These are phyloP conservation scores for Coniochaeta sp. DNA, from an alignment of 2,329 filamentous ascomycete genomes.

Conservation along the genomic window DNA sequence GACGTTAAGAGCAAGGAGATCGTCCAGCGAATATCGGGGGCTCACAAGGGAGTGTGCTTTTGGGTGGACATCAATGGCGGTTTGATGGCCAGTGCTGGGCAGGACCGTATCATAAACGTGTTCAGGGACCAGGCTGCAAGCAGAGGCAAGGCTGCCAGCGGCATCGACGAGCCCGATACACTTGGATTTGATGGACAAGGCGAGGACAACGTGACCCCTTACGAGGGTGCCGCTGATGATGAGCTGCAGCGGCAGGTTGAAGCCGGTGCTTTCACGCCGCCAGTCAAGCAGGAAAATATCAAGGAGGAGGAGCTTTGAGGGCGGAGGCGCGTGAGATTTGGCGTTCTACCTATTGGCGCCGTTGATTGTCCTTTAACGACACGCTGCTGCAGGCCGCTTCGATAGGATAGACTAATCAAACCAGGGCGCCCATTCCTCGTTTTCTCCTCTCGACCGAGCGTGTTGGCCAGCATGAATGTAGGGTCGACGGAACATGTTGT, in stretches of 20 bases:
- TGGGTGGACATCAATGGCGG: slow-evolving; percentile 55
- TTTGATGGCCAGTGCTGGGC: slow-evolving; percentile 49
- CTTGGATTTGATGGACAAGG: background rate
- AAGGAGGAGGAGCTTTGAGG: slow-evolving; percentile 24
- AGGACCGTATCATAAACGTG: slow-evolving; percentile 45
- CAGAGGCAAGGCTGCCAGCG: slow-evolving; percentile 5
- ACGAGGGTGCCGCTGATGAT: slow-evolving; percentile 41
- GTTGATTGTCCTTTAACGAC: background rate
- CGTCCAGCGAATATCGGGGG: slow-evolving; percentile 55
- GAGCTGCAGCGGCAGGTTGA: slow-evolving; percentile 38
- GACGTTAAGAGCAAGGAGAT: slow-evolving; percentile 81
- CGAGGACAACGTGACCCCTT: slow-evolving; percentile 2
- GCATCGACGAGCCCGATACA: slow-evolving; percentile 11
- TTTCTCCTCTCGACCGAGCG: background rate
- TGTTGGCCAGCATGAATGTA: background rate
- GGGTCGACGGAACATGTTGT: background rate
- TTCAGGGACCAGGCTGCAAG: slow-evolving; percentile 28
- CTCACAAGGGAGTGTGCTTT: slow-evolving; percentile 52
- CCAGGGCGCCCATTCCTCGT: background rate
- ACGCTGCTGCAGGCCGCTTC: background rate
- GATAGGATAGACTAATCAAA: background rate
- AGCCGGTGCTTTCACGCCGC: slow-evolving; percentile 29
- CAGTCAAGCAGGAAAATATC: slow-evolving; percentile 28
- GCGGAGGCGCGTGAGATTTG: background rate
- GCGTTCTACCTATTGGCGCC: background rate